Evolutionary conservation across 192 early-diverging fungal genomes (phyloP).

Genomic region (Tieghemiomyces parasiticus): DNA sequence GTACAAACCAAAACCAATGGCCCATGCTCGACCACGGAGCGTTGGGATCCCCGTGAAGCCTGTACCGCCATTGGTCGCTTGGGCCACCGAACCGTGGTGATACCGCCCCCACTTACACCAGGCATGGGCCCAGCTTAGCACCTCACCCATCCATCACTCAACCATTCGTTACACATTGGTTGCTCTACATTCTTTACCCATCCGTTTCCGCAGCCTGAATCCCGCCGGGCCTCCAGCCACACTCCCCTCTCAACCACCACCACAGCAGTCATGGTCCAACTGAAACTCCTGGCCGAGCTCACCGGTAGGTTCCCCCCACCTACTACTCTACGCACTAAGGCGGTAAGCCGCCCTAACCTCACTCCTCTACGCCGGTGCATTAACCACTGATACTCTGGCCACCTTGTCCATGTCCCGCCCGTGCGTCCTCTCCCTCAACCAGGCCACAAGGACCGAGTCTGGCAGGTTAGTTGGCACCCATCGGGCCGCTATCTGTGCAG

Average conservation of each 20-base stretch:
- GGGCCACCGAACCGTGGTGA: no score
- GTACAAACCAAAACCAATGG: no score
- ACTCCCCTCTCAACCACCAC: not conserved
- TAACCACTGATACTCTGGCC: slow-evolving; percentile 2
- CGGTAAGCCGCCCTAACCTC: not conserved
- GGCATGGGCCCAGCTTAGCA: not conserved
- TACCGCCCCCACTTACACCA: no score
- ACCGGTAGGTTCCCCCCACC: slow-evolving; percentile 24
- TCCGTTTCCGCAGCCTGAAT: not conserved
- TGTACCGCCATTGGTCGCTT: no score
- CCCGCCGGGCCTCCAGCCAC: not conserved
- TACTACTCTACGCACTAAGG: not conserved
- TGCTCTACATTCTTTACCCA: not conserved
- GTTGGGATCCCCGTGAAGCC: no score
- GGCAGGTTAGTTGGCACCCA: slow-evolving; percentile 78
- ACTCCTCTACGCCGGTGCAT: not conserved
- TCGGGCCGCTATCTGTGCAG: slow-evolving; percentile 56
- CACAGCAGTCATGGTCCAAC: slow-evolving; percentile 19
- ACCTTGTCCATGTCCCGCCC: not conserved
- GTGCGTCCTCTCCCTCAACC: not conserved
- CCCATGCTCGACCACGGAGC: no score
- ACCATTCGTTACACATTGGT: not conserved
- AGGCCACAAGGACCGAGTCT: slow-evolving; percentile 75
- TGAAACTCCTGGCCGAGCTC: slow-evolving; percentile 42
- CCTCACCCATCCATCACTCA: not conserved